Conservation (phyloP, 768 basidiomycete species). For the Mrakia hoshinonis region DNA sequence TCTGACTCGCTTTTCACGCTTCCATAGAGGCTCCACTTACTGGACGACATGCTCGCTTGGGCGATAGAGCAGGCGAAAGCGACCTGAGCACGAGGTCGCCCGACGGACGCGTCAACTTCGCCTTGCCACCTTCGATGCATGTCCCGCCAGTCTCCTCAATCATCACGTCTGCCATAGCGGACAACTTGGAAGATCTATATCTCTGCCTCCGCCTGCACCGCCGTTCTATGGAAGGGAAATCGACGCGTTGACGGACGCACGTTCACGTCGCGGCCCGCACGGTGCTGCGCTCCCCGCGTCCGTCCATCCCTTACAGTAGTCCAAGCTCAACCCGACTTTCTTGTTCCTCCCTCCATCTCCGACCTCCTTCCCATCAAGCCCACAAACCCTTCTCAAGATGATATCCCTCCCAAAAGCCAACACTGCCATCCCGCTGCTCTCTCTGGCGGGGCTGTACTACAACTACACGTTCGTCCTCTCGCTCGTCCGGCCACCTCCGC, state of each 20-base stretch:
- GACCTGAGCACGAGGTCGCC: not conserved
- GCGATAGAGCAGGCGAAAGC: slow-evolving; percentile 13
- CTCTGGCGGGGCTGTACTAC: not conserved
- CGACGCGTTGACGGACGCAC: not conserved
- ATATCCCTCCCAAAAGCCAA: not conserved
- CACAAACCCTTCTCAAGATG: not conserved
- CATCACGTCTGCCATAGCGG: not conserved
- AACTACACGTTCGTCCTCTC: not conserved
- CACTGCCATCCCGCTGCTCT: slow-evolving; percentile 5
- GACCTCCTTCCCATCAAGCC: not conserved
- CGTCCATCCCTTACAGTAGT: not conserved
- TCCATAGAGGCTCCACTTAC: slow-evolving; percentile 2
- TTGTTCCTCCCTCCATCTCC: not conserved
- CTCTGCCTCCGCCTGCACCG: not conserved
- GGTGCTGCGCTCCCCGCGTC: not conserved
- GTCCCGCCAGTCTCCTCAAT: not conserved
- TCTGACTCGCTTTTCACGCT: not conserved
- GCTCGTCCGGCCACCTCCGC: not conserved
- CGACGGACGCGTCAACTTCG: not conserved
- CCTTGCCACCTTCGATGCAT: not conserved
- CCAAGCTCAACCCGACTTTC: not conserved
- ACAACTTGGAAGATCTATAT: not conserved
- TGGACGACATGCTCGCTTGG: slow-evolving; percentile 20
- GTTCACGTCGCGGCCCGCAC: not conserved
- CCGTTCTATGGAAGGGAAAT: no score